Evolutionary conservation across 805 yeast species (phyloP), one percentile per base, ranked within the genome.

Genomic region (Candida maesae): DNA sequence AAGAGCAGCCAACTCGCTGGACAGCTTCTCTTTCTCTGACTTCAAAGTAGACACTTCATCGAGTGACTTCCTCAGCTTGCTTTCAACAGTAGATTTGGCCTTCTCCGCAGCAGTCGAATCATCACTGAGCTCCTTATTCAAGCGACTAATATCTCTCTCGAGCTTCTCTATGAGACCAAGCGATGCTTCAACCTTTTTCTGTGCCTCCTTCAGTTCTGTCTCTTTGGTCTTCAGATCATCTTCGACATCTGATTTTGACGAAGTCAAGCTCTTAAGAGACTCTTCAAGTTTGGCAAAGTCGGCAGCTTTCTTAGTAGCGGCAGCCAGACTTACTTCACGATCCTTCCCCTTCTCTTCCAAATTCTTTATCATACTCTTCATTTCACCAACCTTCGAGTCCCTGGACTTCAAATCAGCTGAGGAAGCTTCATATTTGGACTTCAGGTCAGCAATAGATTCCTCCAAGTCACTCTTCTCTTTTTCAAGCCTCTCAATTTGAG

Each of bases 401-500:
- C 44, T 38, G 14, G 39, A 30, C n/a, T 35, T 24, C 14, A 39
- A 7, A 6, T 45, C 50, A 20, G 23, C 19, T 6, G 35, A 20
- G 7, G 51, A 35, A 3, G 28, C 17, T 19, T 44, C 41, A 9
- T 30, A 42, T 3, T 39, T 12, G 5, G 44, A 28, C 14, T 47
- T 49, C 31, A 58, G 32, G 1, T 47, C 52, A 8, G 41, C 30
- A 15, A 47, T 29, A 2, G 41, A 29, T 1, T 55, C 58, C 16
- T 42, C 49, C 1, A 51, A 39, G 4, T 29, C 30, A 2, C 31
- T 16, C 21, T 47, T 51, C 15, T 45, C 49, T 15, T 43, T 41
- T 13, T 44, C 51, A 25, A 45, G 33, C 1, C 17, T 36, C 6
- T 36, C 38, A 9, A 45, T 30, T 33, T 46, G 42, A 13, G 26